phyloP scores from a whole-genome alignment of 176 grass and related monocot genomes.

The Aegilops tauschii region DNA sequence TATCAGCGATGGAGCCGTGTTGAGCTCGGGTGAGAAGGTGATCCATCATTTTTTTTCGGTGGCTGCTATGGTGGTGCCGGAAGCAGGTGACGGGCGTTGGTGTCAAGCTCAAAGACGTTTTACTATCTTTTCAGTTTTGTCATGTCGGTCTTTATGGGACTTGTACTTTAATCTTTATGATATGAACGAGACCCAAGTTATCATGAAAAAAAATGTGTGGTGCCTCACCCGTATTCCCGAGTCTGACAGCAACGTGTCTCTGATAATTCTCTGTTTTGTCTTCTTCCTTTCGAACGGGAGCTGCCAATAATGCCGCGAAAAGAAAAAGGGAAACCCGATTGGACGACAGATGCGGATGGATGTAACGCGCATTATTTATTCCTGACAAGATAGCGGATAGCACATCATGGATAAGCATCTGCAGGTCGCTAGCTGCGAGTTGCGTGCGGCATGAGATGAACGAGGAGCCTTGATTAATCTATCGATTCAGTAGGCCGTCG shows the following conservation, averaged over 20 bases:
- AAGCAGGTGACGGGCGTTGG: too few species aligned
- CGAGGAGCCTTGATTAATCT: background rate
- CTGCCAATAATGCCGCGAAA: background rate
- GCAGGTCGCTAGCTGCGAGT: background rate
- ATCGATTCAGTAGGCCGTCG: background rate
- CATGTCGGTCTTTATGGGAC: too few species aligned
- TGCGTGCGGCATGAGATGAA: constrained; percentile 1
- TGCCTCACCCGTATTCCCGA: background rate
- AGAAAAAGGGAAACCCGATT: background rate
- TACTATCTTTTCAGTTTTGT: too few species aligned
- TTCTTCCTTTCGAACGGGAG: background rate
- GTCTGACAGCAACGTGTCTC: background rate
- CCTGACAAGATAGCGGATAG: background rate
- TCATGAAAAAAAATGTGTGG: background rate
- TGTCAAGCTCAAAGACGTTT: too few species aligned
- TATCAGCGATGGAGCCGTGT: too few species aligned
- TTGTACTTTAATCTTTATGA: too few species aligned
- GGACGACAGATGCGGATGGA: background rate
- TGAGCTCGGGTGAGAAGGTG: too few species aligned
- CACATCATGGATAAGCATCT: constrained; percentile 16
- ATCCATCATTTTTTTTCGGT: too few species aligned
- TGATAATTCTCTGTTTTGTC: background rate
- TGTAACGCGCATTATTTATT: background rate
- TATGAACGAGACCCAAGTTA: too few species aligned
- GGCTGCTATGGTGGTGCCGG: too few species aligned